Evolutionary conservation across 257 asterid genomes (phyloP).

Genomic region (Craterostigma plantagineum): DNA sequence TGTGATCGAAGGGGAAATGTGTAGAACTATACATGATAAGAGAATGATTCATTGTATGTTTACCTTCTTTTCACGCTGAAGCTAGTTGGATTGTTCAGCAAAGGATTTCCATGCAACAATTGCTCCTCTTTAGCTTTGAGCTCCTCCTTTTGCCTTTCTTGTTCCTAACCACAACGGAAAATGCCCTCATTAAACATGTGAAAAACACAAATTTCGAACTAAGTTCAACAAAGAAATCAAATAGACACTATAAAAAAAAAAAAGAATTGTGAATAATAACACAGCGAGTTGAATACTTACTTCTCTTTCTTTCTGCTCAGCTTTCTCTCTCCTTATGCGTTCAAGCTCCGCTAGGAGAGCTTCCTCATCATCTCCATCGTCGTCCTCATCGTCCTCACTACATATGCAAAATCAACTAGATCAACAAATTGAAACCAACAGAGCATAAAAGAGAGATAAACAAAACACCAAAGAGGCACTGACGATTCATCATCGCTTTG

Average conservation of each 20-base stretch:
- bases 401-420: constrained; percentile 1
- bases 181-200: too few relatives aligned
- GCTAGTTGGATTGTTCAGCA: constrained; percentile 51
- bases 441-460: too few relatives aligned
- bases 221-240: background rate
- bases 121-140: constrained; percentile 77
- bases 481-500: constrained; percentile 55
- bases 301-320: constrained; percentile 68
- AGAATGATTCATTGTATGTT: too few relatives aligned
- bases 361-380: constrained; percentile 43
- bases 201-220: background rate
- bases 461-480: background rate
- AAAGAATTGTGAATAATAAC: too few relatives aligned
- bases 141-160: constrained; percentile 52
- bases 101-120: constrained; percentile 70
- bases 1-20: too few relatives aligned
- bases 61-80: constrained; percentile 80
- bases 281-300: constrained; percentile 21
- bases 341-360: constrained; percentile 91
- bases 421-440: constrained; percentile 2
- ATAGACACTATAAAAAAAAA: too few relatives aligned
- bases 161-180: constrained; percentile 32
- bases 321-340: constrained; percentile 72
- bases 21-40: too few relatives aligned
- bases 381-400: constrained; percentile 10